Conservation (phyloP, 2,329 filamentous ascomycete genomes). For the Endocalyx cinctus region DNA sequence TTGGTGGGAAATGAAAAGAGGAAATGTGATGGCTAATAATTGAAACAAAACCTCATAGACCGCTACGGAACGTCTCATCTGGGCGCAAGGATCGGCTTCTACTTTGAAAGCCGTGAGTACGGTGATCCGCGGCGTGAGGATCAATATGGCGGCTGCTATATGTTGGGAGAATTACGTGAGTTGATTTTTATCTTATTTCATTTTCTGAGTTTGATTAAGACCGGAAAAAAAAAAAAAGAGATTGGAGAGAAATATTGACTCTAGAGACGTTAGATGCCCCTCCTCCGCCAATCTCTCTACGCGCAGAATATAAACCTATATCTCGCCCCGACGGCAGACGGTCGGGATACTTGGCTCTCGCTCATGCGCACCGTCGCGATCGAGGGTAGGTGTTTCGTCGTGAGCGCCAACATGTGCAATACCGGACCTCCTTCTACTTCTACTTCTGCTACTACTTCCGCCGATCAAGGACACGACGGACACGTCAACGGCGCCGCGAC, state of each 20-base stretch:
- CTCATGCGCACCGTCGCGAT: constrained; percentile 68
- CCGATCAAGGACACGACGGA: background rate
- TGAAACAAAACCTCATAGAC: constrained; percentile 45
- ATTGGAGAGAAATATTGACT: no score
- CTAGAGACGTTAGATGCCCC: no score
- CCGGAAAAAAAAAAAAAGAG: no score
- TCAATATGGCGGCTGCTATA: constrained; percentile 82
- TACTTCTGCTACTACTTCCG: background rate
- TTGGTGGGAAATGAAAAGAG: no score
- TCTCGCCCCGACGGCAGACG: constrained; percentile 85
- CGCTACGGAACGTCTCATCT: constrained; percentile 75
- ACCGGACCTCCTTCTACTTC: constrained; percentile 52
- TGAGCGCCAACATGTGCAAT: constrained; percentile 81
- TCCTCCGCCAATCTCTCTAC: constrained; percentile 79
- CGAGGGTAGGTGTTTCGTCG: constrained; percentile 80
- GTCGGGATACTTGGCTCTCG: constrained; percentile 71
- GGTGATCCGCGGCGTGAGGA: constrained; percentile 68
- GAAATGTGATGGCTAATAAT: background rate
- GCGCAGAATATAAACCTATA: constrained; percentile 89
- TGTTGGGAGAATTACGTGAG: constrained; percentile 98
- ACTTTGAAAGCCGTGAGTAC: constrained; percentile 78
- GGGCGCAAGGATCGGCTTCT: constrained; percentile 78
- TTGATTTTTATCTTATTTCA: no score
- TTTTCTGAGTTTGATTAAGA: no score
- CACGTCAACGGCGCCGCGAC: background rate